These are phyloP conservation scores for Colletotrichum truncatum DNA, from an alignment of 2,329 filamentous ascomycete genomes.

Conservation along the genomic window DNA sequence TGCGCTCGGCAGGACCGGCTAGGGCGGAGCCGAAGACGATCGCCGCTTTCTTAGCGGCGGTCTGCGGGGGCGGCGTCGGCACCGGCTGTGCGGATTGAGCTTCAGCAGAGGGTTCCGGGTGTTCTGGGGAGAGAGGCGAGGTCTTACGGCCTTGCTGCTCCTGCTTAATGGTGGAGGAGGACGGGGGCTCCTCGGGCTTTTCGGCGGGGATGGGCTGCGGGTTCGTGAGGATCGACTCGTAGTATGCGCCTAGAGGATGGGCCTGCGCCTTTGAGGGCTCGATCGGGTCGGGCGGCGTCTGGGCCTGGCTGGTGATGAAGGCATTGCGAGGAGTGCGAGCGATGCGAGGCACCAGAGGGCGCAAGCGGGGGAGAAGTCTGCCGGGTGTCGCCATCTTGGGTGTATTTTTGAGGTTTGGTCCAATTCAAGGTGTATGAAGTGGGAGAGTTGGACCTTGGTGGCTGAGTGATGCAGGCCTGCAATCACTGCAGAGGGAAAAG, in stretches of 20 bases:
- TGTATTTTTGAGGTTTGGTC: not conserved
- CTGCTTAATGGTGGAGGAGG: slow-evolving; percentile 42
- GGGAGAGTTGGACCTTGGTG: slow-evolving; percentile 4
- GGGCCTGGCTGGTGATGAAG: slow-evolving; percentile 38
- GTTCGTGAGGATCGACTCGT: slow-evolving; percentile 63
- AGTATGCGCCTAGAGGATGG: slow-evolving; percentile 64
- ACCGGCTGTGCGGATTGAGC: slow-evolving; percentile 30
- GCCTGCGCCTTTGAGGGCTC: slow-evolving; percentile 47
- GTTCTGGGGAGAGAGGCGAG: slow-evolving; percentile 29
- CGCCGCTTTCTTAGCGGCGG: slow-evolving; percentile 63
- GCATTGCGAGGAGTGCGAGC: slow-evolving; percentile 38
- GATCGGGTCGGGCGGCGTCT: slow-evolving; percentile 36
- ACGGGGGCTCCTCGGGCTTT: slow-evolving; percentile 56
- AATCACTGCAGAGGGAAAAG: slow-evolving; percentile 20
- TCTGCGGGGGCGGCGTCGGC: slow-evolving; percentile 52
- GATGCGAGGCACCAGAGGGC: slow-evolving; percentile 37
- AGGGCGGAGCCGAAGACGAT: slow-evolving; percentile 86
- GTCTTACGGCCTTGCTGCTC: slow-evolving; percentile 35
- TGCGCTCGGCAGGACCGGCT: slow-evolving; percentile 76
- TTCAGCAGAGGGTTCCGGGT: slow-evolving; percentile 32
- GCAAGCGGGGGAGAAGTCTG: slow-evolving; percentile 41
- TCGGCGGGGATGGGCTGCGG: slow-evolving; percentile 50
- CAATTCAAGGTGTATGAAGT: slow-evolving; percentile 2
- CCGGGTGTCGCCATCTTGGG: slow-evolving; percentile 42
- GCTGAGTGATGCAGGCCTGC: slow-evolving; percentile 20